These are phyloP conservation scores for Fusarium gaditjirri DNA, from an alignment of 2,329 filamentous ascomycete species.

Conservation along the genomic window DNA sequence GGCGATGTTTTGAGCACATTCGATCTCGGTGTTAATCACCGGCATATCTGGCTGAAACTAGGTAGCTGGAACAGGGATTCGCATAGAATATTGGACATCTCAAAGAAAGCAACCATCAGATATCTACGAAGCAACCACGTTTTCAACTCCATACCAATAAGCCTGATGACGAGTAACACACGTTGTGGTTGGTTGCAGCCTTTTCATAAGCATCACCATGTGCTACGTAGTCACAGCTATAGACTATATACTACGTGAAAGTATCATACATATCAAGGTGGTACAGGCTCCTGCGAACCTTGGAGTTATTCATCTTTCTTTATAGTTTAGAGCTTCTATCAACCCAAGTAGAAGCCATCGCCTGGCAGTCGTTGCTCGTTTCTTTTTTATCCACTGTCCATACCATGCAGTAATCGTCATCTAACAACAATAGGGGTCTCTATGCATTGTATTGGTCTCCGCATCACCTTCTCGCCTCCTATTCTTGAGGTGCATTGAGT, in stretches of 20 bases:
- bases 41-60: background rate
- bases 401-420: slow-evolving; percentile 35
- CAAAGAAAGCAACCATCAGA: background rate
- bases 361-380: slow-evolving; percentile 30
- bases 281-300: background rate
- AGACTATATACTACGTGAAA: background rate
- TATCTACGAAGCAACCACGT: background rate
- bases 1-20: slow-evolving; percentile 27
- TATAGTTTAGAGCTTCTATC: slow-evolving; percentile 42
- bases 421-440: slow-evolving; percentile 33
- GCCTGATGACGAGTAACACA: background rate
- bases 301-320: slow-evolving; percentile 36
- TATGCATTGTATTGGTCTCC: slow-evolving; percentile 22
- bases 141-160: background rate
- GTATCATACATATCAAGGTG: background rate
- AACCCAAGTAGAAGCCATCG: slow-evolving; percentile 28
- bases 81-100: background rate
- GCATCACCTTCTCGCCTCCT: background rate
- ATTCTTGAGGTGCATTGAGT: background rate
- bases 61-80: background rate
- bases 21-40: background rate
- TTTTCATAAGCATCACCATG: background rate
- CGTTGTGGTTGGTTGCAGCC: background rate
- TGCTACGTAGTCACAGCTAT: background rate
- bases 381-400: slow-evolving; percentile 20